A percentile compares a stretch with the other conserved stretches of the same genome.
phyloP scores from a whole-genome alignment of 805 yeast genomes.

The Candida sithepensis region DNA sequence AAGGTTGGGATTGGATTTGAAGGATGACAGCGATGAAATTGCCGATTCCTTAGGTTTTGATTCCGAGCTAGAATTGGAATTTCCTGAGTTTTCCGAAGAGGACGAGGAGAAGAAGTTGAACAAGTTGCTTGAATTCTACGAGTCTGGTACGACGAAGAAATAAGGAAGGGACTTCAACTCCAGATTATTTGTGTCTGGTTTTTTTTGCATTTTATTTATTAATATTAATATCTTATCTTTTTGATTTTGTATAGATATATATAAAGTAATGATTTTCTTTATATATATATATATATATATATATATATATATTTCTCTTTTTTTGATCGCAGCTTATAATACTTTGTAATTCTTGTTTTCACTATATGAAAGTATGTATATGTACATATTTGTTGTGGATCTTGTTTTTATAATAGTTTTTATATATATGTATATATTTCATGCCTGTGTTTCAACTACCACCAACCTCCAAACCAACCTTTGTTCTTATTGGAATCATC shows the following conservation, averaged over 20 bases:
- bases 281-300: background rate
- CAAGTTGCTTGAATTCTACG: slow-evolving; percentile 20
- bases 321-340: background rate
- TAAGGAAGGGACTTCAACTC: slow-evolving; percentile 1
- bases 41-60: slow-evolving; percentile 8
- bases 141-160: slow-evolving; percentile 17
- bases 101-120: slow-evolving; percentile 18
- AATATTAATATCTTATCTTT: background rate
- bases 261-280: background rate
- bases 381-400: background rate
- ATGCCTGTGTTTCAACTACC: background rate
- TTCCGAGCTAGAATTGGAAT: slow-evolving; percentile 19
- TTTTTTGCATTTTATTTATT: no score
- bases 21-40: slow-evolving; percentile 4
- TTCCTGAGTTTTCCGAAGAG: no score
- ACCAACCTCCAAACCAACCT: slow-evolving; percentile 27
- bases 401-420: background rate
- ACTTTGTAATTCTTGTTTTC: background rate
- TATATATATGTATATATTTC: background rate
- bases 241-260: no score
- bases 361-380: background rate
- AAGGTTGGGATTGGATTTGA: background rate
- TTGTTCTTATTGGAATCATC: slow-evolving; percentile 22
- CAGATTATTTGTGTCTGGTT: slow-evolving; percentile 9
- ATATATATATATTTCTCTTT: background rate